Percentiles rank a stretch among this genome's conserved stretches.
These are phyloP conservation scores for Ophiocordyceps sinensis DNA, from an alignment of 2,329 filamentous ascomycete genomes.

Conservation along the genomic window DNA sequence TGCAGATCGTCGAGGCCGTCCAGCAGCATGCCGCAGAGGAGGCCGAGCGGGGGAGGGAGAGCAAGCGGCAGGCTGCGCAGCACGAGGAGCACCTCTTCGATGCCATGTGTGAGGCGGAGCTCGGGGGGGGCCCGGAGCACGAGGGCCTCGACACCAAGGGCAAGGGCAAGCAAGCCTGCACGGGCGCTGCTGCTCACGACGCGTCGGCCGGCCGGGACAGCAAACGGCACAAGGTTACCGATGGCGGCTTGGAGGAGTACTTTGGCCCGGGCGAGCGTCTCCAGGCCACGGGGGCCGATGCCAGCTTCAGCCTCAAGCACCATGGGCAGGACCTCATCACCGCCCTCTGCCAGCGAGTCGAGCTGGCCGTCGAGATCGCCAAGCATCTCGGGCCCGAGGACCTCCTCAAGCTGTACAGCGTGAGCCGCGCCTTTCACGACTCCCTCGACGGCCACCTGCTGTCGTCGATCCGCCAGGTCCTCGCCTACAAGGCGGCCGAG, in stretches of 20 bases:
- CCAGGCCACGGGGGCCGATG: conserved; percentile 13
- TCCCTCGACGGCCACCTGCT: conserved; percentile 45
- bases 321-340: conserved; percentile 26
- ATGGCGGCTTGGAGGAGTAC: conserved; percentile 9
- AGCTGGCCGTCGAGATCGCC: conserved; percentile 40
- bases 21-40: conserved; percentile 8
- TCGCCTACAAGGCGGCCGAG: conserved; percentile 36
- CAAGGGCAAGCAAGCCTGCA: not conserved
- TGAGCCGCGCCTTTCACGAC: conserved; percentile 47
- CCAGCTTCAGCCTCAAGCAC: conserved; percentile 8
- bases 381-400: conserved; percentile 38
- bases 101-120: conserved; percentile 5
- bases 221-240: too few species aligned
- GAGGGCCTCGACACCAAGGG: not conserved
- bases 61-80: conserved; percentile 1
- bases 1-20: conserved; percentile 9
- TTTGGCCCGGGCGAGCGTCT: conserved; percentile 7
- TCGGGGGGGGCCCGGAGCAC: not conserved
- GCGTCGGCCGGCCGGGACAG: conserved; percentile 3
- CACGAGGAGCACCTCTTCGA: conserved; percentile 4
- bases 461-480: conserved; percentile 42
- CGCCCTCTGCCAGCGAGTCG: conserved; percentile 27
- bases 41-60: conserved; percentile 2
- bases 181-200: conserved; percentile 1
- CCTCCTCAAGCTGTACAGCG: conserved; percentile 49